These are phyloP conservation scores for Sclerospora graminicola DNA, from an alignment of 352 stramenopile genomes.

Conservation along the genomic window DNA sequence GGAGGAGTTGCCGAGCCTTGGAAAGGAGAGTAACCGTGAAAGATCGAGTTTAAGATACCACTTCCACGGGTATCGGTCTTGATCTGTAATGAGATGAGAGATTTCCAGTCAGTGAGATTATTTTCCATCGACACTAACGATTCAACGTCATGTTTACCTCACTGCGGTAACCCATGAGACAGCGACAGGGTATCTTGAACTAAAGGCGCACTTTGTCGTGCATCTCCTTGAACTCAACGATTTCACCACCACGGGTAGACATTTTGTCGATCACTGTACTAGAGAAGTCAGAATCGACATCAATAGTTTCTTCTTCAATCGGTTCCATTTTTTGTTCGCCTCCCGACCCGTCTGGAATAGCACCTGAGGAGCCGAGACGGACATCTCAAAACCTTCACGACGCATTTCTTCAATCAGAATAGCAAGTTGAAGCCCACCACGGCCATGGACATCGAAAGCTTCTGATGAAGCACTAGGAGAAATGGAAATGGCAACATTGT, in stretches of 20 bases:
- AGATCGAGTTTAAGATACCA: constrained; percentile 95
- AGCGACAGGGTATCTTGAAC: constrained; percentile 94
- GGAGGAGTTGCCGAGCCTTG: constrained; percentile 57
- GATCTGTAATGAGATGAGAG: constrained; percentile 51
- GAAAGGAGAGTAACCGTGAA: constrained; percentile 90
- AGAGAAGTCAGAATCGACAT: constrained; percentile 94
- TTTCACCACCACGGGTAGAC: constrained; percentile 89
- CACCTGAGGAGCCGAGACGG: constrained; percentile 93
- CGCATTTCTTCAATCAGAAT: constrained; percentile 99
- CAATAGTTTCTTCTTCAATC: constrained; percentile 91
- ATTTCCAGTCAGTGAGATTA: constrained; percentile 3
- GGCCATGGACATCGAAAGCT: constrained; percentile 93
- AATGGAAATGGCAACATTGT: constrained; percentile 96
- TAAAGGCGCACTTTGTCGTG: constrained; percentile 90
- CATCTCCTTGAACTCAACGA: constrained; percentile 87
- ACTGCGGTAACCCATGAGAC: constrained; percentile 93
- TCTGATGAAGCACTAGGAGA: constrained; percentile 81
- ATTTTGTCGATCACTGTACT: constrained; percentile 96
- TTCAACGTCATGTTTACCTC: constrained; percentile 32
- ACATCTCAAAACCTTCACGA: constrained; percentile 97
- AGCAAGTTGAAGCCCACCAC: constrained; percentile 95
- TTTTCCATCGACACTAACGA: background rate
- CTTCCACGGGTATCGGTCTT: constrained; percentile 92
- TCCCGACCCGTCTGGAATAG: constrained; percentile 85
- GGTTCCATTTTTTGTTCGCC: constrained; percentile 81